Base-by-base conservation (phyloP, 108 stramenopile species). In the Conticribra guillardii region DNA sequence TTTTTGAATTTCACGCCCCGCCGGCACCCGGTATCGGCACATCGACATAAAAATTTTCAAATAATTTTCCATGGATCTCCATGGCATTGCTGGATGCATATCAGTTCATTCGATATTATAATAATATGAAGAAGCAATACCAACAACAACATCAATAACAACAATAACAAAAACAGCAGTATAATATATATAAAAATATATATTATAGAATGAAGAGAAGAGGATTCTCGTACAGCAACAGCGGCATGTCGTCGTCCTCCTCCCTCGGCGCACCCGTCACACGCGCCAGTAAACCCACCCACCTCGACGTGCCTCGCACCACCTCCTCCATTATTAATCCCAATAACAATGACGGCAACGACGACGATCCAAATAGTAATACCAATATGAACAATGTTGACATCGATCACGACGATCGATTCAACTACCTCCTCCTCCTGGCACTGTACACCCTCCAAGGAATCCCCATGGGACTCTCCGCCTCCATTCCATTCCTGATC, bases 361-460 rank as follows among this genome's bases (percentile, higher is more conserved):
- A 31, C 29, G 32, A 21, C 50, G 30, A 46, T 23, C 4, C 2
- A 2, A 37, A 4, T 41, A n/a, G 26, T 11, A 18, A 1, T 11
- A 22, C n/a, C n/a, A n/a, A n/a, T n/a, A n/a, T n/a, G n/a, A n/a
- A n/a, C n/a, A n/a, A n/a, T n/a, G n/a, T n/a, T n/a, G n/a, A 28
- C 19, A 29, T 24, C 29, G 51, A 22, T 50, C 90, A 82, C 54
- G 87, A 91, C 64, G 84, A 92, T 73, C 64, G 81, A 23, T 87
- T 83, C 68, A 95, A 97, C 60, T 96, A 96, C 69, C 84, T 77
- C 16, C 67, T 99, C 33, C 70, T 99, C 66, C 81, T 99, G 56
- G 83, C 96, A 11, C 82, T 99, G 22, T 99, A 99, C 76, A 99
- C 97, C 3, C 82, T 99, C 23, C 99, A 99, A 75, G 99, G 99